Evolutionary conservation across 2,329 filamentous ascomycete species (phyloP).

Genomic region (Sporothrix phasma): DNA sequence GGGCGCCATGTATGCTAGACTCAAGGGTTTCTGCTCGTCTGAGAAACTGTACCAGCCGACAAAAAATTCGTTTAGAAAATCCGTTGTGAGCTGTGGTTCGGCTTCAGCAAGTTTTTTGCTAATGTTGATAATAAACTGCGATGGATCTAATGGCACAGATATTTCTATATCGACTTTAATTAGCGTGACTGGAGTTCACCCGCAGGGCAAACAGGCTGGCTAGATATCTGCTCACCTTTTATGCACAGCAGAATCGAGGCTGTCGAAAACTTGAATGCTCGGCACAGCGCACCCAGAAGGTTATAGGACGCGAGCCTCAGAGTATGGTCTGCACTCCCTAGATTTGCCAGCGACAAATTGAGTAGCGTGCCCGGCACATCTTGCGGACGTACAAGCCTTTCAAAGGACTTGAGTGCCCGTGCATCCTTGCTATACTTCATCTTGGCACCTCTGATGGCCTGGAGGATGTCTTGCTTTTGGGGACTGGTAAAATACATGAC

Average conservation of each 20-base stretch:
- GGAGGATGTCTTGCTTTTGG: slow-evolving; percentile 52
- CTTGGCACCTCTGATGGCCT: slow-evolving; percentile 53
- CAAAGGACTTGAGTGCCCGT: slow-evolving; percentile 49
- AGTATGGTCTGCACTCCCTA: slow-evolving; percentile 50
- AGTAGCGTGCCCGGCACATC: slow-evolving; percentile 60
- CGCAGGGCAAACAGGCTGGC: neutral
- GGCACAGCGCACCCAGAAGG: slow-evolving; percentile 54
- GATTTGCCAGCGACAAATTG: slow-evolving; percentile 57
- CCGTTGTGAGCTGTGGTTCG: slow-evolving; percentile 57
- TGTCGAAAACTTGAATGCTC: slow-evolving; percentile 56
- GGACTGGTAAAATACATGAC: slow-evolving; percentile 63
- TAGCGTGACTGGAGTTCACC: neutral
- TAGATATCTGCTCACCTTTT: slow-evolving; percentile 37
- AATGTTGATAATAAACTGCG: slow-evolving; percentile 54
- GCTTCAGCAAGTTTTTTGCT: slow-evolving; percentile 53
- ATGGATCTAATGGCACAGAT: slow-evolving; percentile 52
- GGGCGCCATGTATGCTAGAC: slow-evolving; percentile 59
- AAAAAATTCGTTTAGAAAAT: slow-evolving; percentile 65
- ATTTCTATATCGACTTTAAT: slow-evolving; percentile 37
- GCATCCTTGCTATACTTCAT: slow-evolving; percentile 55
- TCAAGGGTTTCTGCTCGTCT: slow-evolving; percentile 56
- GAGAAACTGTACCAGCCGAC: slow-evolving; percentile 62
- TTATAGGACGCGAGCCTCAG: slow-evolving; percentile 58
- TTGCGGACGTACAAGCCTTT: slow-evolving; percentile 57
- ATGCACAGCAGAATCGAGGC: slow-evolving; percentile 52